Evolutionary conservation across 495 filamentous ascomycete species (phyloP).

Genomic region (Neurospora sp.): DNA sequence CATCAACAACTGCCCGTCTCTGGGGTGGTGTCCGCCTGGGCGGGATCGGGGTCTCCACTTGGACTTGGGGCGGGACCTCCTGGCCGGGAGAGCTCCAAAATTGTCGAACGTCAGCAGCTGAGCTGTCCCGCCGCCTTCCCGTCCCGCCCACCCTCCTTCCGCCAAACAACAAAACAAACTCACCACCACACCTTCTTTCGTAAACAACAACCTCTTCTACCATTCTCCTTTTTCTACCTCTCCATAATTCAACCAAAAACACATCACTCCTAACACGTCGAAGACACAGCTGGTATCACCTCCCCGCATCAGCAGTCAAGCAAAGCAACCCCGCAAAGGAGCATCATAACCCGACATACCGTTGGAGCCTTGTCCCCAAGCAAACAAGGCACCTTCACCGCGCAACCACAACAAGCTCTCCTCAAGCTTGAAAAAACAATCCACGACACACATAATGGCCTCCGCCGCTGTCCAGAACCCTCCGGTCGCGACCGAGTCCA

Average conservation of each 20-base stretch:
- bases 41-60: not conserved
- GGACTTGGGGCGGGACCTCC: not conserved
- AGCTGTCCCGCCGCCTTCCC: not conserved
- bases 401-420: not conserved
- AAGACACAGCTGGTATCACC: not conserved
- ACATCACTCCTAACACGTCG: not conserved
- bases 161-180: not conserved
- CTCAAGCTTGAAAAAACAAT: constrained; percentile 2
- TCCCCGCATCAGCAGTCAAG: not conserved
- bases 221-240: not conserved
- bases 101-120: not conserved
- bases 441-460: constrained; percentile 31
- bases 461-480: constrained; percentile 43
- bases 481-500: constrained; percentile 39
- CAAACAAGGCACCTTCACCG: not conserved
- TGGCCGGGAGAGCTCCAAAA: not conserved
- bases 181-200: not conserved
- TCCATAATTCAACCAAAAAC: not conserved
- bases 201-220: not conserved
- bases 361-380: not conserved
- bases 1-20: not conserved
- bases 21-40: not conserved
- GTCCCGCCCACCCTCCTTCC: not conserved
- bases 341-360: not conserved
- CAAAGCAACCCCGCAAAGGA: not conserved